Base-by-base conservation (phyloP, 1,284 basidiomycete genomes). In the Stygiomarasmius scandens region DNA sequence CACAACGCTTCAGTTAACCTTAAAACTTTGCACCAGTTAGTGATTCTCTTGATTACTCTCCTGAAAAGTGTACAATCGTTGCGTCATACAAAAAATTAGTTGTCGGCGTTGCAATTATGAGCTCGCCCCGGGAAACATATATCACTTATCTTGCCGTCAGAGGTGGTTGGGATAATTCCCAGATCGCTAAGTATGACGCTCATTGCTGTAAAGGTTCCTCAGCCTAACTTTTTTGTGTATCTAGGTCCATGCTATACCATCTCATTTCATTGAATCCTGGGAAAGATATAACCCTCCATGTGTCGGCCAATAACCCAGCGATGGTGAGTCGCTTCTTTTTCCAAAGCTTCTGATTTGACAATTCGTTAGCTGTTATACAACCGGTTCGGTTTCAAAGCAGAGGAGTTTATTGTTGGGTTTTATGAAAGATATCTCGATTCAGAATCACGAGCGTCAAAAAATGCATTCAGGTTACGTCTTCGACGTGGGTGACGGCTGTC, bases 361-460 rank as follows among this genome's bases (percentile, higher is more conserved):
- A 29, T 29, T 34, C 44, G 34, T 25, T 56, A 91, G 90, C 73
- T 92, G 4, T 68, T 92, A 14, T 92, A 92, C 70, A 92, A 92
- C 62, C 83, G 84, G 53, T 92, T 92, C 63, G 90, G 90, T 19
- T 92, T 92, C 79, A 92, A 92, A 65, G 87, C 89, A 0, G 90
- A 92, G 69, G 88, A 89, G 67, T 92, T 91, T 62, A 79, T 92
- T 36, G 82, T 83, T 25, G 89, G 87, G 19, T 92, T 92, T 64
- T 92, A 92, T 62, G 86, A 90, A 47, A 79, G 85, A 45, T 92
- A 91, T 67, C 73, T 92, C 19, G 82, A 87, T 64, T 71, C 81
- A 3, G 74, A 83, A 22, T 89, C 87, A 19, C 79, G 82, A 55
- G 79, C 80, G 8, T 91, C 89, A 11, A 90, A 87, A 71, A 92